phyloP scores from a whole-genome alignment of 495 filamentous ascomycete genomes.

The Aspergillus sclerotiicarbonarius region DNA sequence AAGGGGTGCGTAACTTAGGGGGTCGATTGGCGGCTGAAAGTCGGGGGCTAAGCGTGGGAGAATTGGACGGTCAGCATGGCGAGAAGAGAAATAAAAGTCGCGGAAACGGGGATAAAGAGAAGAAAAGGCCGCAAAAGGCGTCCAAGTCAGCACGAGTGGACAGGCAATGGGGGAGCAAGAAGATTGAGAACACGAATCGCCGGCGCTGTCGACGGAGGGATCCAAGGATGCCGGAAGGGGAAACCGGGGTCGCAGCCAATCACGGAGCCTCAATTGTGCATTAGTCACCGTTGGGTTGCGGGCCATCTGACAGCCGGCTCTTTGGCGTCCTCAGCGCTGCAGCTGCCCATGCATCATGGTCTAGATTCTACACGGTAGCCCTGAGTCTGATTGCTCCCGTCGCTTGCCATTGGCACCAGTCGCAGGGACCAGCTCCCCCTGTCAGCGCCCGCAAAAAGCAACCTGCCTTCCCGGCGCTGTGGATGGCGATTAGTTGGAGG shows the following conservation, averaged over 20 bases:
- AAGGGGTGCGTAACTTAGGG: constrained; percentile 1
- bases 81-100: background rate
- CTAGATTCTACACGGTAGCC: constrained; percentile 4
- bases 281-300: background rate
- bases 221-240: background rate
- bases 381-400: background rate
- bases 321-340: background rate
- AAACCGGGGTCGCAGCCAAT: background rate
- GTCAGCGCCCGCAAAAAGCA: background rate
- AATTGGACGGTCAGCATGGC: background rate
- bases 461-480: background rate
- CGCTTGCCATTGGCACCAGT: background rate
- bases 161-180: background rate
- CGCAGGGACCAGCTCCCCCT: background rate
- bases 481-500: background rate
- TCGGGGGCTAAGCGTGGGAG: constrained; percentile 6
- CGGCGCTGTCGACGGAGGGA: background rate
- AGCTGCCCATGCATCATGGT: background rate
- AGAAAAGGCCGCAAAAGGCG: background rate
- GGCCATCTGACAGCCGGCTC: background rate
- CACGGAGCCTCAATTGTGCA: background rate
- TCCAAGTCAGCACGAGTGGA: background rate
- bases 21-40: constrained; percentile 1
- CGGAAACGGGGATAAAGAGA: background rate
- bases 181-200: background rate